Base-by-base conservation (phyloP, 306 rosid species). In the Castanea crenata region DNA sequence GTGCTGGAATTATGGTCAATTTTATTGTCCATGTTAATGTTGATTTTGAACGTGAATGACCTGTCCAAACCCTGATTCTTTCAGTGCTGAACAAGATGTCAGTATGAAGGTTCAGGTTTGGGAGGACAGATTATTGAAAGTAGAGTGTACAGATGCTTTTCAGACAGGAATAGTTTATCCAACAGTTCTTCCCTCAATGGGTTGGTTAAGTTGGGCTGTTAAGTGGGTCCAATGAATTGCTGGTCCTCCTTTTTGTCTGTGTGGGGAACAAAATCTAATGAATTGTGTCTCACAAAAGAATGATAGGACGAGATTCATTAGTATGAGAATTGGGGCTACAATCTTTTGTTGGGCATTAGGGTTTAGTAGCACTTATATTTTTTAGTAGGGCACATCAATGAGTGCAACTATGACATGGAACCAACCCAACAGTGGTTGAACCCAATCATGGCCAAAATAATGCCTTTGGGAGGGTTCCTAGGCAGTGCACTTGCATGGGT, bases 341-440 rank as follows among this genome's bases (percentile, higher is more conserved):
- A 61, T 61, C 67, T 61, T 61, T 61, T 21, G 25, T 25, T 67
- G 72, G 72, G 27, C 72, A 67, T 67, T 67, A 67, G 46, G 52
- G n/a, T 67, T 14, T 67, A 35, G 52, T 18, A 35, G 72, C 72
- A 67, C 52, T 25, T 67, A 35, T 25, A 19, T 10, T 31, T 35
- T 67, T 67, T 14, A 35, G 25, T 25, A 67, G 72, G 72, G 29
- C 38, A 67, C 52, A 65, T 18, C 71, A 32, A 64, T 67, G 71
- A 67, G 71, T 67, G 71, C 51, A 67, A 67, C 52, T 35, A 67
- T 67, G 72, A 35, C 72, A 35, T 67, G 72, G 72, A 35, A 67
- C 72, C 72, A 67, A 67, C 5, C 52, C 52, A 67, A 67, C 27
- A 35, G 72, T 19, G 27, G 72, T 67, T 67, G 49, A 10, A 20